Conservation (phyloP, 805 yeast species). For the Hagleromyces aurorensis region DNA sequence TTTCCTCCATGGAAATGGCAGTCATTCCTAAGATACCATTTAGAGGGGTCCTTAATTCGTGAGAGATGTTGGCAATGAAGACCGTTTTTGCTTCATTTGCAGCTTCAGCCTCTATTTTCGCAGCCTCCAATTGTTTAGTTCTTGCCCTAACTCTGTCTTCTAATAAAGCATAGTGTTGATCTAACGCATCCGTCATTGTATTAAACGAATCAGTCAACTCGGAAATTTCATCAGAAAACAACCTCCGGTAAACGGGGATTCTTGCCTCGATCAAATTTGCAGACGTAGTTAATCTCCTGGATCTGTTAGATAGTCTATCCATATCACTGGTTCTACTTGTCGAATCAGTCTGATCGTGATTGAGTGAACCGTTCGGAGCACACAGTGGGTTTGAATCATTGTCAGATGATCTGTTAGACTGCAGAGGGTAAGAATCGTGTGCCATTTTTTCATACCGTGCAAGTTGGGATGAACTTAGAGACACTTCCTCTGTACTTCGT, state of each 20-base stretch:
- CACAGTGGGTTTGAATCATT: neutral
- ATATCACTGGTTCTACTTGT: slow-evolving; percentile 7
- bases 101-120: slow-evolving; percentile 81
- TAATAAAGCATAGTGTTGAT: slow-evolving; percentile 70
- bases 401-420: slow-evolving; percentile 3
- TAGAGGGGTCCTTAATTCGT: slow-evolving; percentile 89
- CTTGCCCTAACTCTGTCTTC: slow-evolving; percentile 85
- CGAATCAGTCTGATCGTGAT: slow-evolving; percentile 6
- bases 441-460: no score
- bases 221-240: slow-evolving; percentile 76
- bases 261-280: slow-evolving; percentile 33
- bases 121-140: slow-evolving; percentile 81
- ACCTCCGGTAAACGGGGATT: slow-evolving; percentile 40
- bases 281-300: slow-evolving; percentile 24
- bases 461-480: slow-evolving; percentile 7
- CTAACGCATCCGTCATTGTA: slow-evolving; percentile 82
- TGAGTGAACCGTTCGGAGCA: slow-evolving; percentile 10
- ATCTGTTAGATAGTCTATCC: slow-evolving; percentile 12
- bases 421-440: slow-evolving; percentile 3
- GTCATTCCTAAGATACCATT: slow-evolving; percentile 97
- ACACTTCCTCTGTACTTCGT: slow-evolving; percentile 5
- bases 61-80: slow-evolving; percentile 86
- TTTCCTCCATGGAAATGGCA: slow-evolving; percentile 85
- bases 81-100: slow-evolving; percentile 97
- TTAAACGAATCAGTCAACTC: slow-evolving; percentile 86